These are phyloP conservation scores for Parasitella parasitica DNA, from an alignment of 371 early-diverging fungal genomes.

Conservation along the genomic window DNA sequence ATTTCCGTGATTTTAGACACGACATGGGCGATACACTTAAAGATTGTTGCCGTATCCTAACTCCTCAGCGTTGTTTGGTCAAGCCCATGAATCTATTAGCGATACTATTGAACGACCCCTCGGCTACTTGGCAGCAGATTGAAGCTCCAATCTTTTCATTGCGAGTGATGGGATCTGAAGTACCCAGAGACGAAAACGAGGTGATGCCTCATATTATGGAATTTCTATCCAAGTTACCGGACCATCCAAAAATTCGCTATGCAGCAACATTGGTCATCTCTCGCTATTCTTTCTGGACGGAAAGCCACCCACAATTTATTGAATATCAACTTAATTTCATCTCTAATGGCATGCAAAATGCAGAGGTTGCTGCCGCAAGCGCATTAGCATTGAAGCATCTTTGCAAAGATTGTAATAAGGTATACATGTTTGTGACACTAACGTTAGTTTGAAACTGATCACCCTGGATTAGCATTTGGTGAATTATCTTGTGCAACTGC, in stretches of 20 bases:
- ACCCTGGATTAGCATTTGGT: slow-evolving; percentile 53
- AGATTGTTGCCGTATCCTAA: slow-evolving; percentile 85
- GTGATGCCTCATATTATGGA: slow-evolving; percentile 90
- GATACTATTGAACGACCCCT: slow-evolving; percentile 25
- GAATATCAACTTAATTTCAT: slow-evolving; percentile 87
- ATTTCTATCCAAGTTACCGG: slow-evolving; percentile 78
- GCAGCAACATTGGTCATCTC: slow-evolving; percentile 95
- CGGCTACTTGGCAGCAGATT: slow-evolving; percentile 83
- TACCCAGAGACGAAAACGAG: slow-evolving; percentile 66
- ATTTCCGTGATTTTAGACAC: slow-evolving; percentile 94
- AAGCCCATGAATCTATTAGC: slow-evolving; percentile 62
- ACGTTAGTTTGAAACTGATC: not conserved
- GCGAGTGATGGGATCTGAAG: slow-evolving; percentile 88
- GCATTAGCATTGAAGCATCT: slow-evolving; percentile 85
- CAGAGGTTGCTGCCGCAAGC: slow-evolving; percentile 86
- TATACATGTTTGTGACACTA: slow-evolving; percentile 13
- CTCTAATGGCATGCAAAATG: slow-evolving; percentile 82
- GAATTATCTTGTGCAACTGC: slow-evolving; percentile 71
- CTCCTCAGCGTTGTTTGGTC: slow-evolving; percentile 69
- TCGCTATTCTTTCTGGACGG: slow-evolving; percentile 93
- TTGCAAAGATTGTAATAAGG: slow-evolving; percentile 86
- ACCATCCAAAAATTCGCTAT: slow-evolving; percentile 90
- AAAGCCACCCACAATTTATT: slow-evolving; percentile 82
- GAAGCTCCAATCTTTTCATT: slow-evolving; percentile 94
- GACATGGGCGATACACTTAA: slow-evolving; percentile 96